phyloP scores from a whole-genome alignment of 2,329 filamentous ascomycete genomes.

The Lachnellula arida region DNA sequence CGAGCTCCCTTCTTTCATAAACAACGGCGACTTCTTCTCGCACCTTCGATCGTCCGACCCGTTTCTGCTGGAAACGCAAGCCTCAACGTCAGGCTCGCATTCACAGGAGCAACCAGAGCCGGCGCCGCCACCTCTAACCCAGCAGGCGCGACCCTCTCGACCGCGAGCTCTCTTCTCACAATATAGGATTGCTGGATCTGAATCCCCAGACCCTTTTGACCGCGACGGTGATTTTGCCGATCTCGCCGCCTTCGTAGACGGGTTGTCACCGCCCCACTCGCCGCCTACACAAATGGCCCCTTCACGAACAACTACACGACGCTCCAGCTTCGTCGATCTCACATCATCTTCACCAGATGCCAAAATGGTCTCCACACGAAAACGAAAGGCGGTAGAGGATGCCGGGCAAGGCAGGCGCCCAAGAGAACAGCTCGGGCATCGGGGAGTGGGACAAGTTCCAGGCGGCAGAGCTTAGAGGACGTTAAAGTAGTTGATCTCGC shows the following conservation, averaged over 20 bases:
- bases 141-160: constrained; percentile 8
- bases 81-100: background rate
- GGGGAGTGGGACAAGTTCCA: background rate
- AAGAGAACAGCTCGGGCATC: constrained; percentile 6
- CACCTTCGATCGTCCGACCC: background rate
- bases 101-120: constrained; percentile 1
- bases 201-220: constrained; percentile 22
- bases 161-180: constrained; percentile 1
- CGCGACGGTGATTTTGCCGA: constrained; percentile 11
- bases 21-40: constrained; percentile 6
- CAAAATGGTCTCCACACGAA: constrained; percentile 18
- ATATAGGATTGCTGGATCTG: constrained; percentile 14
- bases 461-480: constrained; percentile 10
- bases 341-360: constrained; percentile 21
- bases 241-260: constrained; percentile 1
- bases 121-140: constrained; percentile 18
- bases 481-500: constrained; percentile 27
- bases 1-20: constrained; percentile 7
- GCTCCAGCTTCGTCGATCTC: constrained; percentile 25
- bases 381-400: constrained; percentile 22
- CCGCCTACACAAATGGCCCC: background rate
- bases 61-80: constrained; percentile 3
- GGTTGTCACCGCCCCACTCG: background rate
- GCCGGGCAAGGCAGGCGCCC: constrained; percentile 6
- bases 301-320: constrained; percentile 4